Base-by-base conservation (phyloP, 495 filamentous ascomycete genomes). In the Aspergillus ellipticus region DNA sequence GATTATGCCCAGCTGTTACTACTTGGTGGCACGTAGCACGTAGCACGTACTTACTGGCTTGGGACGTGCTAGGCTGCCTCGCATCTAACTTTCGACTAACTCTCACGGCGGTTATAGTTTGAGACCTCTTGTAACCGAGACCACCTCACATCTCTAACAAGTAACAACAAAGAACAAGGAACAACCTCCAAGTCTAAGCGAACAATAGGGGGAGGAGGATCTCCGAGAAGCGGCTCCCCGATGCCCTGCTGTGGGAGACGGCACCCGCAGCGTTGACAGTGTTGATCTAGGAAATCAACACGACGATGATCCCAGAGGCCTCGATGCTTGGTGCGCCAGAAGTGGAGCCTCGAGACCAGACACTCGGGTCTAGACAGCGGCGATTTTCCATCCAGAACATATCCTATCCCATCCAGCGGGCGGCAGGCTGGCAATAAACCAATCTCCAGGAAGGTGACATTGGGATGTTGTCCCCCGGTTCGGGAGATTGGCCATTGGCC, bases 221-320 rank as follows among this genome's bases (percentile, higher is more conserved):
- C 24, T 28, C 24, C 24, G 24, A 28, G 13, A 39, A n/a, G 35
- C 13, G 35, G 35, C 35, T 39, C 35, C 35, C 31, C 31, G 31
- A 33, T 33, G 9, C 31, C 31, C 35, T 39, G 5, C 35, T 39
- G 35, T 39, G 11, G n/a, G 24, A 26, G 45, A 22, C 21, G 21
- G 1, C 45, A 15, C 22, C 45, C 1, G 28, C 16, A 29, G 45
- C 45, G 24, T 29, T 48, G 45, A 48, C 45, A 48, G 11, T 28
- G 45, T 29, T 48, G 45, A 48, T 48, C 45, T 9, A 28, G 45
- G 28, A 29, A 22, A 48, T 48, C 45, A 22, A 48, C 28, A 8
- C 24, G 45, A 16, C 13, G 45, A 29, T 48, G 45, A 48, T 48
- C 45, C 3, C 13, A n/a, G 35, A 39, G 35, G 35, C 35, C 35